Base-by-base conservation (phyloP, 805 yeast species). In the Ogataea ramenticola region DNA sequence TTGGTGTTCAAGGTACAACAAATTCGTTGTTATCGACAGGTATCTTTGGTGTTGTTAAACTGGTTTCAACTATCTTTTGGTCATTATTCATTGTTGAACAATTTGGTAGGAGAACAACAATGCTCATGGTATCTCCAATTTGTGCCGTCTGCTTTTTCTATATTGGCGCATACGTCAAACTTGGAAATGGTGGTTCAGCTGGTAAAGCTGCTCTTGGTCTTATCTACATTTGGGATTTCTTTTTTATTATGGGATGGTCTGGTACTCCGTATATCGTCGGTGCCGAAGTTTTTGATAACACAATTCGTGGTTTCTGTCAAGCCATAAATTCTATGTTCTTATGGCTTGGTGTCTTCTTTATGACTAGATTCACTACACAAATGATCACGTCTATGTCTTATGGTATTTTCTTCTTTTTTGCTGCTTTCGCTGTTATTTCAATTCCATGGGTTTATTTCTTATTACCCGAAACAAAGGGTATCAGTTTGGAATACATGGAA, bases 1-100 rank as follows among this genome's bases (percentile, higher is more conserved):
- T 95, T 6, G 96, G 96, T 20, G 88, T 95, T 89, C 65, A 72
- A 16, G 96, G 95, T 22, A 70, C 91, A 45, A 74, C 78, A 45
- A 95, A 96, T 3, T 76, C 88, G 48, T 71, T 88, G 44, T 85
- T 88, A 17, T 72, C 80, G 87, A 86, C 96, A 0, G 96, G 96
- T 17, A 72, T 87, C 49, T 82, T 82, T 55, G 71, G 77, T 17
- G 55, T 81, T 7, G 70, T 80, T 21, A 75, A 75, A 49, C 71
- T 67, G 15, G 60, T 61, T n/a, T 68, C 70, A 29, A 67, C 74
- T 19, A 56, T 70, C 31, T 50, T 70, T 19, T 73, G 74, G 72
- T 63, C 72, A 14, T 60, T 72, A 43, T 60, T 68, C 43, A 60
- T 74, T 37, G 74, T 74, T 37, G 80, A 75, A 46, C 58, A 56